These are phyloP conservation scores for Salvia miltiorrhiza DNA, from an alignment of 257 asterid species.

Conservation along the genomic window DNA sequence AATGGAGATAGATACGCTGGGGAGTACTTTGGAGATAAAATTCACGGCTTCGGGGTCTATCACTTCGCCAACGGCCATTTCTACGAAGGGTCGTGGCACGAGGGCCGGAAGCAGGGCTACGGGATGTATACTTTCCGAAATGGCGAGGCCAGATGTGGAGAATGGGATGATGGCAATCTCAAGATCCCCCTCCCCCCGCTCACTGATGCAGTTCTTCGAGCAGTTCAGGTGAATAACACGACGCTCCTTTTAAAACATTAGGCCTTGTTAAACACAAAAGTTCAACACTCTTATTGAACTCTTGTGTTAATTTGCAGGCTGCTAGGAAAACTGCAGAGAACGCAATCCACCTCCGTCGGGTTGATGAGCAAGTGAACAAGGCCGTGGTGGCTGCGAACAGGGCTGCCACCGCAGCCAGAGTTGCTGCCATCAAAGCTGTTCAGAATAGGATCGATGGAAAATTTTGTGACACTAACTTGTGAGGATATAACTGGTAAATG, in stretches of 20 bases:
- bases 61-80: constrained; percentile 66
- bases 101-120: constrained; percentile 75
- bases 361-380: constrained; percentile 74
- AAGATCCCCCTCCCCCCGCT: constrained; percentile 29
- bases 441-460: constrained; percentile 76
- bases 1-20: constrained; percentile 79
- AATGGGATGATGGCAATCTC: constrained; percentile 70
- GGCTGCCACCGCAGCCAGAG: constrained; percentile 91
- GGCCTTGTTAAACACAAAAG: not conserved
- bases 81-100: constrained; percentile 91
- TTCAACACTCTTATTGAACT: not conserved
- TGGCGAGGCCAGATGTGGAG: constrained; percentile 67
- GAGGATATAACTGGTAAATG: constrained; percentile 24
- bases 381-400: constrained; percentile 72
- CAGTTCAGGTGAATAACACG: constrained; percentile 53
- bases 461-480: constrained; percentile 59
- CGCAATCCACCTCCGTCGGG: constrained; percentile 43
- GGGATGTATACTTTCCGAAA: constrained; percentile 66
- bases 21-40: constrained; percentile 72
- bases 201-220: constrained; percentile 46
- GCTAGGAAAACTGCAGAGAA: constrained; percentile 72
- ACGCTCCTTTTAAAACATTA: not conserved
- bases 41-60: constrained; percentile 82
- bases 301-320: constrained; percentile 44
- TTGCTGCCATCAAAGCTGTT: constrained; percentile 92